A percentile compares a stretch with the other conserved stretches of the same genome.
Evolutionary conservation across 176 grass and related monocot species (phyloP).

Genomic region (Avena insularis): DNA sequence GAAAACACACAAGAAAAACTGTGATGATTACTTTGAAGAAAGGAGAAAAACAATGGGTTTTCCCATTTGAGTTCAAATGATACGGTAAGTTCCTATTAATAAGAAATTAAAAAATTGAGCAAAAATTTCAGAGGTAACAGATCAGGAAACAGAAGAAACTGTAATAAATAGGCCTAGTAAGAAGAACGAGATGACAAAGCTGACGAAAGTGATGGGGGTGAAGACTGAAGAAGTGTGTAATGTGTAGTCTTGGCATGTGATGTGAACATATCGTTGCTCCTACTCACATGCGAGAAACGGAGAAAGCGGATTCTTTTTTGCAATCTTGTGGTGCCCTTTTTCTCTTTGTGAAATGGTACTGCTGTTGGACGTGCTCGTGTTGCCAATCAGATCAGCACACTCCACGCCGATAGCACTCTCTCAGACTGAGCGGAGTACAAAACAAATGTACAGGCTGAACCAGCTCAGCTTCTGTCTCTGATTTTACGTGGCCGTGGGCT

Average conservation of each 20-base stretch:
- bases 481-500: conserved; percentile 20
- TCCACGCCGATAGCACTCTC: conserved; percentile 15
- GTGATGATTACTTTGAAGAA: not conserved
- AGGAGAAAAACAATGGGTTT: not conserved
- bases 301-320: conserved; percentile 44
- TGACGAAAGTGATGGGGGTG: conserved; percentile 29
- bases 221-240: conserved; percentile 11
- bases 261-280: conserved; percentile 32
- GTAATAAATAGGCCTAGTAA: not conserved
- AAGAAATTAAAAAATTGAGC: not conserved
- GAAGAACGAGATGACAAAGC: conserved; percentile 17
- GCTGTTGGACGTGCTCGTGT: conserved; percentile 12
- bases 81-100: not conserved
- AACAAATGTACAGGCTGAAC: conserved; percentile 80
- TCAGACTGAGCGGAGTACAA: conserved; percentile 35
- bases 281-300: conserved; percentile 38
- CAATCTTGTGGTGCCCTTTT: conserved; percentile 26
- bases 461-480: conserved; percentile 54
- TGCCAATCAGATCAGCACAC: conserved; percentile 23
- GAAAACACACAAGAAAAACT: not conserved
- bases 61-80: not conserved
- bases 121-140: not conserved
- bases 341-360: conserved; percentile 10
- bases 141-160: not conserved
- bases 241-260: conserved; percentile 42